These are phyloP conservation scores for Boletus albobrunnescens DNA, from an alignment of 1,284 basidiomycete genomes.

Conservation along the genomic window DNA sequence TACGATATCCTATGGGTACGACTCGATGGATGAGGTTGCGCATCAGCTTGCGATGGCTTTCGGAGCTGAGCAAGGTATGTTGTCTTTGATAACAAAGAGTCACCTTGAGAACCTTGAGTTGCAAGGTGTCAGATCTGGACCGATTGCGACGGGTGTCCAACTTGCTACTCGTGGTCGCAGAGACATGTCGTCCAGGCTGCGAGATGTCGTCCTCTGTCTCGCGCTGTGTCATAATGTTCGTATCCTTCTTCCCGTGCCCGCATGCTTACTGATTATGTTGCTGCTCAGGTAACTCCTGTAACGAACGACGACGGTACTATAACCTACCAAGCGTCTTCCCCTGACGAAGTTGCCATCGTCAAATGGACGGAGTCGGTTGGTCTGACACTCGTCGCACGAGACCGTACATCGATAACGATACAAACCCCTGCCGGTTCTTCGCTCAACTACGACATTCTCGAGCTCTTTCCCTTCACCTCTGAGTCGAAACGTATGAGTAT, in stretches of 20 bases:
- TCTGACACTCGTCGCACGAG: conserved; percentile 81
- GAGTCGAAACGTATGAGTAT: conserved; percentile 99
- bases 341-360: conserved; percentile 99
- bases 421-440: conserved; percentile 61
- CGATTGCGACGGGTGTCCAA: conserved; percentile 70
- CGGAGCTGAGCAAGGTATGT: conserved; percentile 48
- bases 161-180: conserved; percentile 80
- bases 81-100: too few species aligned
- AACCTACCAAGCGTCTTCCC: conserved; percentile 97
- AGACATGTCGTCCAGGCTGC: conserved; percentile 94
- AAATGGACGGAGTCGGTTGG: conserved; percentile 96
- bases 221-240: conserved; percentile 95
- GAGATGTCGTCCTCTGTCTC: conserved; percentile 89
- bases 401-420: conserved; percentile 83
- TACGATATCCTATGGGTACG: conserved; percentile 93
- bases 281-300: conserved; percentile 84
- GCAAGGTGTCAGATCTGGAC: conserved; percentile 45
- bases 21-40: conserved; percentile 97
- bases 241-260: conserved; percentile 5
- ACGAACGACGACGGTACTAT: conserved; percentile 89
- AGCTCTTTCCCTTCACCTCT: conserved; percentile 97
- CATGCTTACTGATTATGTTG: not conserved
- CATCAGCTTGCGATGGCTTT: conserved; percentile 84
- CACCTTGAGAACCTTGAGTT: too few species aligned
- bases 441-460: conserved; percentile 81